These are phyloP conservation scores for Scenedesmus sp. DNA, from an alignment of 163 green algal genomes.

Conservation along the genomic window DNA sequence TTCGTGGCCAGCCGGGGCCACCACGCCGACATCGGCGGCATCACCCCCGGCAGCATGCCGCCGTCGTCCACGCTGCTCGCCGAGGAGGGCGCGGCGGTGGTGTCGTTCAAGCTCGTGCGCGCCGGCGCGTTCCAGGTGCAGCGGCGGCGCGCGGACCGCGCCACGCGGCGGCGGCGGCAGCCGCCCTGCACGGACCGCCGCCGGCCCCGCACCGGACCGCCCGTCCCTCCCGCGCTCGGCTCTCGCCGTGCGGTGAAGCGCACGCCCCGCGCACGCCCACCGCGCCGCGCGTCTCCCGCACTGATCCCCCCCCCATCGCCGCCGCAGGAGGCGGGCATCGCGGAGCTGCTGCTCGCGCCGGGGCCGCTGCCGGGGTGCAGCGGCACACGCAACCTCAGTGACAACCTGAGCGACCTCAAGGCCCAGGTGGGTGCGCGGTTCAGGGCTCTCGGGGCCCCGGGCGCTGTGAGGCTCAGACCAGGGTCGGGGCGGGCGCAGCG, in stretches of 20 bases:
- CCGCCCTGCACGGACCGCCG: not conserved
- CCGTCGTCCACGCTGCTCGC: slow-evolving; percentile 81
- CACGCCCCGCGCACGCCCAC: no score
- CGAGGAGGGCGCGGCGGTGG: slow-evolving; percentile 94
- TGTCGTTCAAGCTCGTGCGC: slow-evolving; percentile 94
- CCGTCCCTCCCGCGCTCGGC: no score
- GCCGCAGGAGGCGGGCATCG: slow-evolving; percentile 85
- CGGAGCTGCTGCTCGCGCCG: slow-evolving; percentile 82
- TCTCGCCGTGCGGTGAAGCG: no score
- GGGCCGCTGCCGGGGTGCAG: slow-evolving; percentile 69
- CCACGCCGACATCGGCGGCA: slow-evolving; percentile 95
- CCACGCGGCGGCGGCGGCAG: not conserved
- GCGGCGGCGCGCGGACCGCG: not conserved
- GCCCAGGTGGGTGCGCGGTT: slow-evolving; percentile 73
- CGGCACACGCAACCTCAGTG: slow-evolving; percentile 84
- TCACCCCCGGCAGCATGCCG: slow-evolving; percentile 93
- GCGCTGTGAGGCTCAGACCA: not conserved
- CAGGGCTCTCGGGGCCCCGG: not conserved
- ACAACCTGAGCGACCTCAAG: slow-evolving; percentile 94
- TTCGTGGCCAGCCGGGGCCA: slow-evolving; percentile 90
- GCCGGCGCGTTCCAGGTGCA: slow-evolving; percentile 74
- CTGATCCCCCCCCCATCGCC: no score
- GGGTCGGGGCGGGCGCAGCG: no score
- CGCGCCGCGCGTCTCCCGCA: no score
- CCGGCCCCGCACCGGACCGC: no score